A percentile compares a stretch with the other conserved stretches of the same genome.
phyloP scores from a whole-genome alignment of 2,329 filamentous ascomycete species.

The Botrytis squamosa region DNA sequence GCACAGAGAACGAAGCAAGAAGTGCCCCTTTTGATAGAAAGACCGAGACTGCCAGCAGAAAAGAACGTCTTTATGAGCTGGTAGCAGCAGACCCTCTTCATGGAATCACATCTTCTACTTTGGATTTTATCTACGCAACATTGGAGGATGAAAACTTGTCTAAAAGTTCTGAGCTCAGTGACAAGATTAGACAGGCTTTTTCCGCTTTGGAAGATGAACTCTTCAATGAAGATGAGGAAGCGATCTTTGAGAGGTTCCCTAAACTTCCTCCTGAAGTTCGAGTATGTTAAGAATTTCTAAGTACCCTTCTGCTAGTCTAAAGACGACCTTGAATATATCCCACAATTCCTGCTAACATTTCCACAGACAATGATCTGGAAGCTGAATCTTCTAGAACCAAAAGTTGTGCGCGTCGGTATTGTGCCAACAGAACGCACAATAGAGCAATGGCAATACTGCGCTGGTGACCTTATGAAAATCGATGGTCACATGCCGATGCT shows the following conservation, averaged over 20 bases:
- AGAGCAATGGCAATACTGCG: background rate
- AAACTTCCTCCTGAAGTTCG: background rate
- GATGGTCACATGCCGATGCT: background rate
- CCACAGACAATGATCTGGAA: background rate
- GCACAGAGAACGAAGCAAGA: background rate
- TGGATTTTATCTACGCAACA: background rate
- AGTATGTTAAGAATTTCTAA: background rate
- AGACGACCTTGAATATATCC: background rate
- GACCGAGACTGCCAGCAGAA: background rate
- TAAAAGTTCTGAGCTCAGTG: background rate
- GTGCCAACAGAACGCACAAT: background rate
- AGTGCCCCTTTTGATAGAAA: background rate
- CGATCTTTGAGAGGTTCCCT: background rate
- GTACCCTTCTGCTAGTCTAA: background rate
- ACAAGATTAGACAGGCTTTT: background rate
- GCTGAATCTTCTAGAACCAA: background rate
- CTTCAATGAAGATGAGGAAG: background rate
- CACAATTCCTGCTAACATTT: fast-evolving
- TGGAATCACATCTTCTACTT: background rate
- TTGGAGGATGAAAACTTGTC: background rate
- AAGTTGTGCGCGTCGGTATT: background rate
- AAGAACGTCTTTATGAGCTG: background rate
- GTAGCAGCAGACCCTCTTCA: background rate
- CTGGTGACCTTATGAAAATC: background rate
- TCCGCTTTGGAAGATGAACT: background rate